phyloP scores from a whole-genome alignment of 2,329 filamentous ascomycete species.

The Fusarium sublunatum region DNA sequence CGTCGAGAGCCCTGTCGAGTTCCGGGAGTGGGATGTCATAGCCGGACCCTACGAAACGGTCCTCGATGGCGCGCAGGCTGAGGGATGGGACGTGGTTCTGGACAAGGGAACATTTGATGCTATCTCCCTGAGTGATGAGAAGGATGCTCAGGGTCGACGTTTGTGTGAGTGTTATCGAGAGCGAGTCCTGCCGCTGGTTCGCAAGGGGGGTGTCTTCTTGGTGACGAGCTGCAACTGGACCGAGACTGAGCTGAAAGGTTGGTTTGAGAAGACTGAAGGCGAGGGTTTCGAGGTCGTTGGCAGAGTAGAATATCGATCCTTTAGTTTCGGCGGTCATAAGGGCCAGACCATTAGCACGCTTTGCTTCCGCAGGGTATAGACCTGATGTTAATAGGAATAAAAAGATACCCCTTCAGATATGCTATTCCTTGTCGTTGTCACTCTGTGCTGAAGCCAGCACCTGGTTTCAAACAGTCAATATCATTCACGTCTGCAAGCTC shows the following conservation, averaged over 20 bases:
- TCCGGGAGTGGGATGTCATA: constrained; percentile 73
- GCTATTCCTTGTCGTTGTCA: not conserved
- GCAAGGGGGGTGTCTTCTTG: constrained; percentile 77
- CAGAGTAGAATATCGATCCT: constrained; percentile 83
- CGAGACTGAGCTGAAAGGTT: constrained; percentile 81
- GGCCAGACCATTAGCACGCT: constrained; percentile 91
- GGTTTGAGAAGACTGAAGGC: constrained; percentile 70
- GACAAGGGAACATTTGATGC: constrained; percentile 99
- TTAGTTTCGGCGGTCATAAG: constrained; percentile 88
- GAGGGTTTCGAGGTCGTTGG: constrained; percentile 69
- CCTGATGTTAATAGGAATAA: not conserved
- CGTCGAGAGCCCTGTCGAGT: constrained; percentile 51
- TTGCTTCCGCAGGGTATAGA: constrained; percentile 72
- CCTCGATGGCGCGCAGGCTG: constrained; percentile 43
- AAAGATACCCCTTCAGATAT: constrained; percentile 24
- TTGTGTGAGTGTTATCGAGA: constrained; percentile 80
- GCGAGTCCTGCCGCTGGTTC: constrained; percentile 75
- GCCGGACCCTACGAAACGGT: constrained; percentile 53
- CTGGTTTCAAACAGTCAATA: constrained; percentile 30
- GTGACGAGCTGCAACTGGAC: constrained; percentile 99
- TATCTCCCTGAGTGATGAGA: constrained; percentile 77
- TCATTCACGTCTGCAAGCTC: constrained; percentile 42
- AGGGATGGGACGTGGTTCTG: constrained; percentile 88
- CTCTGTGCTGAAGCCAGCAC: constrained; percentile 27
- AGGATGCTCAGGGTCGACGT: constrained; percentile 64